Conservation (phyloP, 495 filamentous ascomycete genomes). For the Bacidia gigantensis region DNA sequence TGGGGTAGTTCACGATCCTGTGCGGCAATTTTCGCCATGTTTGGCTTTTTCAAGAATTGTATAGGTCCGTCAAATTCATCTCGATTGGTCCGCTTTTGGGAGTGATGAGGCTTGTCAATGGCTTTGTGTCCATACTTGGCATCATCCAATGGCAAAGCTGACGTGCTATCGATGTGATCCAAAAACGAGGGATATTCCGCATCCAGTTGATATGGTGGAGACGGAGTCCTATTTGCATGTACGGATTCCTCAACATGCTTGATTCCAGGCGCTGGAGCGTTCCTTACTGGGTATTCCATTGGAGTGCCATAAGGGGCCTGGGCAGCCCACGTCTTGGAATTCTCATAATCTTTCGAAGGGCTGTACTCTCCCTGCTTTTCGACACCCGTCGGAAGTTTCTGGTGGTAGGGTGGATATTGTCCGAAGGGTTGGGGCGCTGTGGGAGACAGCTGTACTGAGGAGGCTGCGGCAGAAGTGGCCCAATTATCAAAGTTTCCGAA, state of each 20-base stretch:
- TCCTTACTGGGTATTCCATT: too few relatives aligned
- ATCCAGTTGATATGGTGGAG: not conserved
- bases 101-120: constrained; percentile 22
- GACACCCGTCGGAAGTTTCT: too few relatives aligned
- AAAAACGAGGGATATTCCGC: constrained; percentile 3
- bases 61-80: constrained; percentile 83
- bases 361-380: too few relatives aligned
- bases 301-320: too few relatives aligned
- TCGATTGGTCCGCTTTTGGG: constrained; percentile 61
- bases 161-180: constrained; percentile 5
- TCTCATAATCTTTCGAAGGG: too few relatives aligned
- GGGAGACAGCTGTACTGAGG: too few relatives aligned
- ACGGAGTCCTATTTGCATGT: not conserved
- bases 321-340: too few relatives aligned
- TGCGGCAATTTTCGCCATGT: constrained; percentile 48
- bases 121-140: constrained; percentile 8
- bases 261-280: too few relatives aligned
- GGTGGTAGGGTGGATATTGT: too few relatives aligned
- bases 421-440: too few relatives aligned
- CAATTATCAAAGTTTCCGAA: too few relatives aligned
- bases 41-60: constrained; percentile 58
- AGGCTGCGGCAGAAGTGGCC: too few relatives aligned
- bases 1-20: constrained; percentile 68
- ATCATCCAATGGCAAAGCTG: not conserved
- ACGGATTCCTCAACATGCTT: not conserved